These are phyloP conservation scores for Metarhizium sp. DNA, from an alignment of 2,329 filamentous ascomycete genomes.

Conservation along the genomic window DNA sequence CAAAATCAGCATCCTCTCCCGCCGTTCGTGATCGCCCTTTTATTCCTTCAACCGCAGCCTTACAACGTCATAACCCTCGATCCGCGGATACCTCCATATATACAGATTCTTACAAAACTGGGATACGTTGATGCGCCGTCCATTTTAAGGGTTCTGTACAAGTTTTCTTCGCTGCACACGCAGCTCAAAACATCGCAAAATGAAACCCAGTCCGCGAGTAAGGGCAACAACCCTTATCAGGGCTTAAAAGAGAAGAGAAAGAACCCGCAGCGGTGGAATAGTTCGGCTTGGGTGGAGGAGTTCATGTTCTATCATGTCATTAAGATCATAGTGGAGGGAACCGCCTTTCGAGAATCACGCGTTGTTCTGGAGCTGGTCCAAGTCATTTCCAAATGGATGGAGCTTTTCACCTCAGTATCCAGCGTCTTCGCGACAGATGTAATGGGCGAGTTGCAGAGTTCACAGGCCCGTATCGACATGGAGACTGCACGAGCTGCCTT, in stretches of 20 bases:
- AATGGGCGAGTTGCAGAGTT: conserved; percentile 33
- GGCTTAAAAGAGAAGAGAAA: conserved; percentile 10
- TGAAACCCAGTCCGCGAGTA: conserved; percentile 3
- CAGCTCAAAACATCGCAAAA: conserved; percentile 7
- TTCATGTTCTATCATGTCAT: conserved; percentile 89
- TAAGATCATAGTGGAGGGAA: conserved; percentile 63
- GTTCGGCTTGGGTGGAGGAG: conserved; percentile 64
- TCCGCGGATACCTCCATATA: conserved; percentile 48
- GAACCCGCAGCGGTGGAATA: conserved; percentile 36
- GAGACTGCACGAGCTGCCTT: conserved; percentile 53
- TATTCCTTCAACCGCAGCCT: conserved; percentile 47
- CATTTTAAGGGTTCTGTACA: conserved; percentile 45
- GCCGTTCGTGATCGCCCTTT: conserved; percentile 41
- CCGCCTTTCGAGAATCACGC: conserved; percentile 33
- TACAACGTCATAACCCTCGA: conserved; percentile 43
- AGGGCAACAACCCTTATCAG: conserved; percentile 1
- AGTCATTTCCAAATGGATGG: conserved; percentile 49
- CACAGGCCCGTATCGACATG: conserved; percentile 45
- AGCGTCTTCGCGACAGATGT: conserved; percentile 38
- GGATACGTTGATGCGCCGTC: conserved; percentile 44
- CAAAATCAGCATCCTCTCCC: conserved; percentile 42
- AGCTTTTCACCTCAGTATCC: conserved; percentile 42
- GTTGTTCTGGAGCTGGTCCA: conserved; percentile 42
- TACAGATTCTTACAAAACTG: conserved; percentile 43
- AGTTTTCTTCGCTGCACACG: conserved; percentile 44